Evolutionary conservation across 306 rosid species (phyloP).

Genomic region (Dryas alaskensis): DNA sequence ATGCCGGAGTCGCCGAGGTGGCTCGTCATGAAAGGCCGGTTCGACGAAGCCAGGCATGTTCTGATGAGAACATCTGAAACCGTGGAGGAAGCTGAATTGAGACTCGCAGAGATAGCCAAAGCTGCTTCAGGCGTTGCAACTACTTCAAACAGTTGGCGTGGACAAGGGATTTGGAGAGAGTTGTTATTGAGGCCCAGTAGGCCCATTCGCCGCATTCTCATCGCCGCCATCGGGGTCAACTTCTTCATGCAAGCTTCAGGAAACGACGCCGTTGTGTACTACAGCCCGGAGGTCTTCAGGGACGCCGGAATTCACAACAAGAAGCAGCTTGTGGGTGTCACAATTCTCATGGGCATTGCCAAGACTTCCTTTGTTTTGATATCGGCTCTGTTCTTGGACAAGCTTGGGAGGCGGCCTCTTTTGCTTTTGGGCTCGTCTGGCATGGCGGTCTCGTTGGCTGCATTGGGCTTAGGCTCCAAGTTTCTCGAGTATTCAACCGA

Average conservation of each 20-base stretch:
- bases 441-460: conserved; percentile 53
- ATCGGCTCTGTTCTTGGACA: conserved; percentile 62
- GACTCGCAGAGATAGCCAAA: conserved; percentile 46
- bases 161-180: conserved; percentile 65
- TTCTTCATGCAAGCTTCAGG: conserved; percentile 96
- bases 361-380: conserved; percentile 53
- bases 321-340: conserved; percentile 57
- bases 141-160: conserved; percentile 27
- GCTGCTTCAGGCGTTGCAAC: conserved; percentile 23
- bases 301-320: conserved; percentile 52
- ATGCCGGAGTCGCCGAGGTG: conserved; percentile 85
- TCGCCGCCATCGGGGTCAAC: conserved; percentile 69
- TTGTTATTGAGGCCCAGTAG: conserved; percentile 45
- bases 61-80: conserved; percentile 34
- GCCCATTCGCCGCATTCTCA: conserved; percentile 54
- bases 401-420: conserved; percentile 61
- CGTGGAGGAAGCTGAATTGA: conserved; percentile 52
- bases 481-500: conserved; percentile 20
- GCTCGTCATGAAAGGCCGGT: conserved; percentile 46
- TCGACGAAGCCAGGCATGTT: conserved; percentile 39
- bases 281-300: conserved; percentile 66
- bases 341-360: conserved; percentile 62
- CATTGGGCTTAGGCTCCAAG: conserved; percentile 63
- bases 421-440: conserved; percentile 62
- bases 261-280: conserved; percentile 83